Base-by-base conservation (phyloP, 73 alveolate species). In the Paramecium sonneborni region DNA sequence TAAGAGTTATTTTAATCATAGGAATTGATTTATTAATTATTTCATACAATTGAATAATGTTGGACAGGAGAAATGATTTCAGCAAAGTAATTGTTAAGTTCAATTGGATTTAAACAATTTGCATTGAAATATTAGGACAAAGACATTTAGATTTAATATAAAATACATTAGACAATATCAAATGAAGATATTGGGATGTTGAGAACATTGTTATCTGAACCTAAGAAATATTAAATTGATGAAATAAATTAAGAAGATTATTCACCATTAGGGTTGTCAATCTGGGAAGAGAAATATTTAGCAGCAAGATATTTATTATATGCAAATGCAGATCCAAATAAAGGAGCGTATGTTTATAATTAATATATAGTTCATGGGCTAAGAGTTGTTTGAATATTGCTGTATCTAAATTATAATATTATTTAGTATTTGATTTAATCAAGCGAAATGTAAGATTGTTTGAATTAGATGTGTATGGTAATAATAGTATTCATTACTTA, bases 251-350 rank as follows among this genome's bases (percentile, higher is more conserved):
- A 23, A 6, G 90, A 79, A 8, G 90, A 41, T 30, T 79, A 79
- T 56, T 79, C 90, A 15, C 90, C 90, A 12, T 46, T 79, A 43
- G 90, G 76, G 11, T 23, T 79, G 20, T 79, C 90, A 12, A 79
- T 79, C 20, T 79, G 41, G 72, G 90, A 79, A 62, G 90, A 79
- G 55, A 79, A 79, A 24, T 79, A 79, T 44, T 79, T 79, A 46
- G 90, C 90, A 20, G 69, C 90, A 38, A 21, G 90, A 41, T 79
- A 79, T 15, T 79, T 79, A 24, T 23, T 79, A 41, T 79, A 79
- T 44, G 90, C 90, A 24, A 79, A 79, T 79, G 90, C 90, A 8
- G 74, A 79, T 37, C 90, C 90, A 15, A 79, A 79, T 43, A 46
- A 43, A 44, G 90, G 90, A 79, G 90, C 87, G 87, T 74, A 74